These are phyloP conservation scores for Pichia sp. DNA, from an alignment of 1,139 yeast species.

Conservation along the genomic window DNA sequence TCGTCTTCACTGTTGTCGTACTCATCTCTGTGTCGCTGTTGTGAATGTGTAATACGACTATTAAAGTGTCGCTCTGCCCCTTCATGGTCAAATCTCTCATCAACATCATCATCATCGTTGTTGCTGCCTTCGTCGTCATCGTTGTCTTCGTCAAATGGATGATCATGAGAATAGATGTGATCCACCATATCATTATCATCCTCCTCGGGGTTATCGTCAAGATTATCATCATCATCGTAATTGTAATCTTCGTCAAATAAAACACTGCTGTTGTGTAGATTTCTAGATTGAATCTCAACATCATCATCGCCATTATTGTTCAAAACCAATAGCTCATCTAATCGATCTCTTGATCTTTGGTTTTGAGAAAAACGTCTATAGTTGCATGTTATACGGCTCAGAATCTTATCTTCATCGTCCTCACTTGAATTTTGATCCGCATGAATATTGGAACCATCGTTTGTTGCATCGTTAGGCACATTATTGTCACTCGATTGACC, in stretches of 20 bases:
- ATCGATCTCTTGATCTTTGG: slow-evolving; percentile 13
- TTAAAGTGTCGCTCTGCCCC: too few relatives aligned
- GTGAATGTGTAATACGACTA: slow-evolving; percentile 11
- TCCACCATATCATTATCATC: too few relatives aligned
- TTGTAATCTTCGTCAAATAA: slow-evolving; percentile 8
- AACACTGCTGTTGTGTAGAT: slow-evolving; percentile 3
- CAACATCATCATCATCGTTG: background rate
- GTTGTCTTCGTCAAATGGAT: slow-evolving; percentile 2
- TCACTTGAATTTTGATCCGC: too few relatives aligned
- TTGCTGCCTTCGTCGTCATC: background rate
- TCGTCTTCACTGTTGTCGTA: background rate
- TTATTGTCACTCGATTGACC: too few relatives aligned
- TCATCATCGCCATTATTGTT: background rate
- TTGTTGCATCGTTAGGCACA: background rate
- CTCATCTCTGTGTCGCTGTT: background rate
- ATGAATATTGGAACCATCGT: too few relatives aligned
- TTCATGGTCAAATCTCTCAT: too few relatives aligned
- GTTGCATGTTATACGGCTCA: slow-evolving; percentile 25
- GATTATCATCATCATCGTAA: background rate
- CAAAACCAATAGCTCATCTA: slow-evolving; percentile 6
- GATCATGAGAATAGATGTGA: too few relatives aligned
- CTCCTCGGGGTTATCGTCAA: background rate
- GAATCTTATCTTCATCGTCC: slow-evolving; percentile 23
- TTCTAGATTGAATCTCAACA: background rate
- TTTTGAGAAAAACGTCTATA: slow-evolving; percentile 26